Evolutionary conservation across 805 yeast genomes (phyloP), one percentile per base, ranked within the genome.

Genomic region (Lipomyces spencermartinsiae): DNA sequence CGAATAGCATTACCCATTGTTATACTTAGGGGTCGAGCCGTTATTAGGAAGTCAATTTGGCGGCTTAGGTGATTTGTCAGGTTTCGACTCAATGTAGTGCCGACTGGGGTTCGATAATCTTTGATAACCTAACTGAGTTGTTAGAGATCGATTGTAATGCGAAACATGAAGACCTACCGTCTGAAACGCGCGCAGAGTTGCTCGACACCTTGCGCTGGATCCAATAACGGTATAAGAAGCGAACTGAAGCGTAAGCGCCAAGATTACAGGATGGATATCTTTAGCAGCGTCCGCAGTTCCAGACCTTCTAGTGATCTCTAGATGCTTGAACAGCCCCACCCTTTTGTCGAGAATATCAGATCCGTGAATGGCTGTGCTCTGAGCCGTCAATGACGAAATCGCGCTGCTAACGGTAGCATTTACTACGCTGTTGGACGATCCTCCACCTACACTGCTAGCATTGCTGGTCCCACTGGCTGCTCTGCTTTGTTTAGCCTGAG

Each of bases 1-100:
- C 99, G 87, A 73, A 95, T 95, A 1, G 98, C 94, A 80, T 93
- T 95, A 64, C 99, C 99, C 99, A 95, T 95, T 0, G 97, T 86
- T 1, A 93, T 91, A 65, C 95, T 88, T 60, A 95, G 83, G 0
- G 98, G 98, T 71, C 99, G 86, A 2, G 97, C 93, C 9, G 92
- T 87, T 74, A 92, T 94, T 73, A 95, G 82, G 73, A 90, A 92
- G 77, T 94, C 99, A 72, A 95, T 95, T 80, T 95, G 99, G 76
- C 90, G 92, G 10, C 97, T 88, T 67, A 95, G 83, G 78, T 93
- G 94, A 39, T 89, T 88, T 0, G 97, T 92, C 75, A 95, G 84
- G 79, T 93, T 91, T 81, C 99, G 88, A 46, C 93, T 88, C 74
- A 95, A 83, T 0, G 97, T 89, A 8, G 95, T 89, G 65, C 91